phyloP scores from a whole-genome alignment of 2,329 filamentous ascomycete genomes.

The Paecilomyces fulvus region DNA sequence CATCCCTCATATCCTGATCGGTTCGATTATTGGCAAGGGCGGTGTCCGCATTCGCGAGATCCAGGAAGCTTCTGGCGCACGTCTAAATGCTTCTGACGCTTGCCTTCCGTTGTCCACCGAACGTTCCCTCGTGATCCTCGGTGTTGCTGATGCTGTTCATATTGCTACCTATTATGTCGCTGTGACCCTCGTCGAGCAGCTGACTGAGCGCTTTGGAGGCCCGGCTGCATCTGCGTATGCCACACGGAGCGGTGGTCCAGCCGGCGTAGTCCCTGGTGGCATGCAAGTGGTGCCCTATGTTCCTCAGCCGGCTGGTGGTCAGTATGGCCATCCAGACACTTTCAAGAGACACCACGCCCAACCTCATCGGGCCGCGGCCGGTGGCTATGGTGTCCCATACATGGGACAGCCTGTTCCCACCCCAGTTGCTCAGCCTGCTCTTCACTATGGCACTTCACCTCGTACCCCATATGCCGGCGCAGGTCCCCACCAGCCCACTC shows the following conservation, averaged over 20 bases:
- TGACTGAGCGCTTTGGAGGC: slow-evolving; percentile 93
- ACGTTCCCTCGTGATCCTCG: slow-evolving; percentile 94
- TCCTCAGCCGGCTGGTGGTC: slow-evolving; percentile 83
- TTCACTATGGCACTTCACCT: slow-evolving; percentile 73
- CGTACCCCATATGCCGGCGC: slow-evolving; percentile 68
- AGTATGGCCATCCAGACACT: slow-evolving; percentile 84
- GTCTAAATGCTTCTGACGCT: slow-evolving; percentile 91
- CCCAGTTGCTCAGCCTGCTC: slow-evolving; percentile 54
- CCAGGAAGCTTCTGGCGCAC: slow-evolving; percentile 91
- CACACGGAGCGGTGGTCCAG: slow-evolving; percentile 84
- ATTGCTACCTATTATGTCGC: slow-evolving; percentile 99
- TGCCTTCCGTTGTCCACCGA: slow-evolving; percentile 92
- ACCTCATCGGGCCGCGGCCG: slow-evolving; percentile 65
- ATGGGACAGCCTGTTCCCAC: slow-evolving; percentile 51
- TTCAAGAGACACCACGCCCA: slow-evolving; percentile 67
- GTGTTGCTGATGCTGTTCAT: slow-evolving; percentile 95
- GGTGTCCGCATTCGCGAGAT: slow-evolving; percentile 96
- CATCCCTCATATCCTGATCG: slow-evolving; percentile 93
- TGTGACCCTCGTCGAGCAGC: slow-evolving; percentile 93
- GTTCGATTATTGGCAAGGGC: slow-evolving; percentile 96
- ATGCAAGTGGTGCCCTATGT: slow-evolving; percentile 99
- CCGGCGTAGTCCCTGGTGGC: slow-evolving; percentile 86
- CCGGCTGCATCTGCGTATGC: slow-evolving; percentile 97
- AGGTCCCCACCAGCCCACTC: slow-evolving; percentile 68
- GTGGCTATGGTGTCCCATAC: slow-evolving; percentile 62